phyloP scores from a whole-genome alignment of 2,329 filamentous ascomycete species.

The Tolypocladium ovalisporum region DNA sequence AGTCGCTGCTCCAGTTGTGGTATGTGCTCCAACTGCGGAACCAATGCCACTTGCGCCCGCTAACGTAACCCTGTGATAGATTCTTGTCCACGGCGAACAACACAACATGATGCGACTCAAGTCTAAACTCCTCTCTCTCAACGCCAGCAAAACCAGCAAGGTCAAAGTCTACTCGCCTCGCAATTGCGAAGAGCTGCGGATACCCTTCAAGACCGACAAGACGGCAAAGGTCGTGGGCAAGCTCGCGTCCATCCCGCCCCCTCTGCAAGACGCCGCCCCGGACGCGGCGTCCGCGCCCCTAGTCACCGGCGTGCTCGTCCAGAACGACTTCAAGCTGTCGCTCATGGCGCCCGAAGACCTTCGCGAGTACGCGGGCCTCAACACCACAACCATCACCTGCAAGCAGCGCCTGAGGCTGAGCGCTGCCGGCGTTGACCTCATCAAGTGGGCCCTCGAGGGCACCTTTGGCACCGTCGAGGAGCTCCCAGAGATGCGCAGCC shows the following conservation, averaged over 20 bases:
- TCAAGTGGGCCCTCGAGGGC: constrained; percentile 87
- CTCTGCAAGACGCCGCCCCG: constrained; percentile 25
- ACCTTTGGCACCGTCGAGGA: constrained; percentile 83
- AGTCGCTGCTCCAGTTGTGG: constrained; percentile 81
- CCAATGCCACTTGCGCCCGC: constrained; percentile 3
- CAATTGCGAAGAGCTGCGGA: constrained; percentile 89
- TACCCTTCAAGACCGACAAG: constrained; percentile 93
- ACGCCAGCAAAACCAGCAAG: constrained; percentile 67
- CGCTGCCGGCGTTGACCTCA: constrained; percentile 80
- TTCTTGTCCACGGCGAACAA: constrained; percentile 92
- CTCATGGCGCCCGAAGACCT: constrained; percentile 96
- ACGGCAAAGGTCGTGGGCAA: constrained; percentile 93
- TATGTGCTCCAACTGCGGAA: constrained; percentile 36
- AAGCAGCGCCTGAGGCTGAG: constrained; percentile 81
- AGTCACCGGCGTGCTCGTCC: constrained; percentile 83
- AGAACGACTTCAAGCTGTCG: constrained; percentile 95
- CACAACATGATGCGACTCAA: constrained; percentile 98
- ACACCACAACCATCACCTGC: constrained; percentile 87
- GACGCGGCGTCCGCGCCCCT: constrained; percentile 34
- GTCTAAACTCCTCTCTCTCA: constrained; percentile 87
- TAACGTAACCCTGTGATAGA: constrained; percentile 36
- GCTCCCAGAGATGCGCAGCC: constrained; percentile 40
- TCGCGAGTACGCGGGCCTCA: constrained; percentile 91
- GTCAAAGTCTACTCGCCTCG: constrained; percentile 88
- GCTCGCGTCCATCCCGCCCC: constrained; percentile 70